Base-by-base conservation (phyloP, 2,329 filamentous ascomycete species). In the Botrytis porri region DNA sequence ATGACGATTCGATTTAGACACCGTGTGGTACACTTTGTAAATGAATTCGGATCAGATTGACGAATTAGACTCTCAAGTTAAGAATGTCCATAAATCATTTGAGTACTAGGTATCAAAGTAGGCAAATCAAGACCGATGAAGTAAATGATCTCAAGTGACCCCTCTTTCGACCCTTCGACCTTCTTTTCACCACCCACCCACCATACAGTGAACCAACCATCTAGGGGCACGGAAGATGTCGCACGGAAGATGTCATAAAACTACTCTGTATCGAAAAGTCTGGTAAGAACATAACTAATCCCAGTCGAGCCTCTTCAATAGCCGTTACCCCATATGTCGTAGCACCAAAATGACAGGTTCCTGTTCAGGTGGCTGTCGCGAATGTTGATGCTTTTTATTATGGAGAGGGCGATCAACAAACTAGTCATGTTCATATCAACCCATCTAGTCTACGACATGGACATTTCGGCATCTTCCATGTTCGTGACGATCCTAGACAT, bases 1-100 rank as follows among this genome's bases (percentile, higher is more conserved):
- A 64, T 64, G 62, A 64, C 62, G 62, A 64, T 41, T 64, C 39
- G 62, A 64, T 64, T 43, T 16, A 16, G 22, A 32, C n/a, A n/a
- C n/a, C n/a, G n/a, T n/a, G n/a, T n/a, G n/a, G 25, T 18, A 29
- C 51, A 57, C 51, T 41, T 4, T 62, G 25, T n/a, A 62, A 41
- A 39, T 39, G 37, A 62, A 25, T 29, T 39, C 6, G 39, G 14
- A 39, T 62, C 22, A 62, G 18, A 62, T 62, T 54, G 51, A 54
- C 51, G 51, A 54, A 54, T 54, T 16, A 54, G 14, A 54, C n/a
- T 29, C n/a, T 6, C 14, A 3, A 29, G 51, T 7, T 8, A 18
- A 57, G 16, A 29, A 29, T 57, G 3, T 29, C 51, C 29, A 25
- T 7, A 29, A 54, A 54, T 54, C 51, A 54, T 54, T 29, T 29